A percentile compares a stretch with the other conserved stretches of the same genome.
Evolutionary conservation across 306 rosid genomes (phyloP).

Genomic region (Gillenia trifoliata): DNA sequence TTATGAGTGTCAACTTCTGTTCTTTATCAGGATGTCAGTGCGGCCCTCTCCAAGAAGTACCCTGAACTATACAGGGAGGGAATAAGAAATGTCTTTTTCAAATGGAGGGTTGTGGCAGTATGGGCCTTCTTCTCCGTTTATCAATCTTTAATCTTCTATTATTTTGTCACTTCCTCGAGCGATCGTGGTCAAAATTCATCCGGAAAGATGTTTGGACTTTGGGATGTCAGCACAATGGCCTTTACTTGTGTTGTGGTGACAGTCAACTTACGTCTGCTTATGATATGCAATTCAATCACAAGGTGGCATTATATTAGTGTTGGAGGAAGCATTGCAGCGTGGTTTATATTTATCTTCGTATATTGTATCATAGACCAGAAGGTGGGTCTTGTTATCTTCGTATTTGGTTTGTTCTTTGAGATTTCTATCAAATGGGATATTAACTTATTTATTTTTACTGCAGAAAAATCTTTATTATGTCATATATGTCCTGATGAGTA

Average conservation of each 20-base stretch:
- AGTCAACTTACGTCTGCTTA: slow-evolving; percentile 75
- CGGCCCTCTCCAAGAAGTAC: slow-evolving; percentile 87
- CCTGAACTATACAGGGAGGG: slow-evolving; percentile 91
- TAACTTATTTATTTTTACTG: slow-evolving; percentile 26
- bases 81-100: slow-evolving; percentile 68
- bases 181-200: slow-evolving; percentile 51
- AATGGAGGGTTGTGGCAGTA: slow-evolving; percentile 85
- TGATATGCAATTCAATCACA: slow-evolving; percentile 84
- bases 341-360: slow-evolving; percentile 76
- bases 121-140: slow-evolving; percentile 89
- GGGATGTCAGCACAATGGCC: slow-evolving; percentile 97
- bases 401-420: background rate
- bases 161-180: slow-evolving; percentile 52
- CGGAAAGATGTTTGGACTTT: slow-evolving; percentile 78
- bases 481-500: slow-evolving; percentile 84
- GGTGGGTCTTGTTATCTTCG: slow-evolving; percentile 39
- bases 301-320: slow-evolving; percentile 87
- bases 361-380: slow-evolving; percentile 64
- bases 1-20: background rate
- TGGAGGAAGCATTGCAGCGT: slow-evolving; percentile 90
- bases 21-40: slow-evolving; percentile 75
- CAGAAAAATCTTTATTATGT: slow-evolving; percentile 85
- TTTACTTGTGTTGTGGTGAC: slow-evolving; percentile 89
- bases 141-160: slow-evolving; percentile 80
- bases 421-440: slow-evolving; percentile 4